Evolutionary conservation across 2,329 filamentous ascomycete species (phyloP), one percentile per base, ranked within the genome.

Genomic region (Cordyceps cicadae): DNA sequence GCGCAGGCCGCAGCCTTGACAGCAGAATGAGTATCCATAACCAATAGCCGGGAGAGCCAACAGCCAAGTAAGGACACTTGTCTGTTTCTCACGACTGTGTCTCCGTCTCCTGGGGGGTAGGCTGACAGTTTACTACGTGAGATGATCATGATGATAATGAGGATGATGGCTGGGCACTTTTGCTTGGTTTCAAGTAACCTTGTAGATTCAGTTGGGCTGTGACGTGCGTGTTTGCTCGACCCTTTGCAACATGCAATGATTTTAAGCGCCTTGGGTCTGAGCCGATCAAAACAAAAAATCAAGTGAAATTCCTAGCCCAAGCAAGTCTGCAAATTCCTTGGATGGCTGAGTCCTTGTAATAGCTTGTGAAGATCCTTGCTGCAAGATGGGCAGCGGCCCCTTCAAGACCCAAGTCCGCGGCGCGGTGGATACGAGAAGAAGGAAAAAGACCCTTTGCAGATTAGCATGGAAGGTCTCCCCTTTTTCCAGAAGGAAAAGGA

Each of bases 401-500:
- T 14, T 37, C 34, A 14, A 11, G 34, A 12, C 34, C 34, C 49
- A 54, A 48, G 52, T 49, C 24, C 49, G 49, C 39, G 17, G 17
- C 29, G 26, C 49, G 7, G 11, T 37, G 34, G 57, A 59, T 49
- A 43, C n/a, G 37, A 41, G 37, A 17, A 41, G 15, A 15, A 41
- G 15, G 29, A 5, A 46, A 21, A 59, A 15, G 39, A 15, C 34
- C 50, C 41, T 53, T 21, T 37, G 37, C 39, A 48, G 14, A 21
- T 26, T 53, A 46, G 41, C 49, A 59, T 59, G 26, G 57, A 59
- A 59, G 57, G 55, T 39, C 49, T 52, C 49, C 57, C 57, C 49
- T 59, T 59, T 59, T 59, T 59, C 57, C 57, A 59, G 57, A 59
- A 59, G 57, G 15, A 59, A 52, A 50, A 11, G 24, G 24, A 24